Conservation (phyloP, 1,284 basidiomycete genomes). For the Salmacisia buchloeana region DNA sequence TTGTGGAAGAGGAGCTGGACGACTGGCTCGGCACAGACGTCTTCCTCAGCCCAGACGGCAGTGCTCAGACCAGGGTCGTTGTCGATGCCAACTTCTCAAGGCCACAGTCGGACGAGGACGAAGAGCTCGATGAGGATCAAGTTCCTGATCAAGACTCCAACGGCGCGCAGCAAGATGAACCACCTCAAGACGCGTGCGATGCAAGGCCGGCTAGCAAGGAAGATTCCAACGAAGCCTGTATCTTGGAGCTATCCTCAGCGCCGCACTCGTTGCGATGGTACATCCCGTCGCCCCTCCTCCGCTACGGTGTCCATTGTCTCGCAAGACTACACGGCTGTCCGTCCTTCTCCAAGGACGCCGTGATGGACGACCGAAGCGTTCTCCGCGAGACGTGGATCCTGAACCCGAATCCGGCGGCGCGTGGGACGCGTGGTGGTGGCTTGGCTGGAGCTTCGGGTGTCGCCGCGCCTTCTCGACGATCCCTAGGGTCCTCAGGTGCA, state of each 20-base stretch:
- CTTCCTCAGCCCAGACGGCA: neutral
- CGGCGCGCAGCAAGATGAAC: neutral
- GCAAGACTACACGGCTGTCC: conserved; percentile 33
- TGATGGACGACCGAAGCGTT: neutral
- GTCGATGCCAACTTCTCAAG: neutral
- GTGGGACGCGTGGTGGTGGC: conserved; percentile 19
- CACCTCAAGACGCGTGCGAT: too few species aligned
- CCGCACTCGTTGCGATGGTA: conserved; percentile 39
- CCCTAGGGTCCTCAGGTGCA: neutral
- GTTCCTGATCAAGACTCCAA: neutral
- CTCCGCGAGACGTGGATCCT: conserved; percentile 36
- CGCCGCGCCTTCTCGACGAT: neutral
- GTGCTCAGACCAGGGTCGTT: neutral
- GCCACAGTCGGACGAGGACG: neutral
- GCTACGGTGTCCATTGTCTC: conserved; percentile 40
- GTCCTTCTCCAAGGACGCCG: conserved; percentile 32
- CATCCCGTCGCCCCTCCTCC: conserved; percentile 30
- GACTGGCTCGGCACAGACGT: neutral
- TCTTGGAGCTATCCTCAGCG: conserved; percentile 29
- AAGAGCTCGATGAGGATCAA: neutral
- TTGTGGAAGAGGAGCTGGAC: conserved; percentile 1
- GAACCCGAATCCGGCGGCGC: conserved; percentile 30
- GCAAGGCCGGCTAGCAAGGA: too few species aligned
- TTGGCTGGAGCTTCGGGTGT: too few species aligned
- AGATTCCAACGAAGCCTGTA: conserved; percentile 11